These are phyloP conservation scores for Dioscorea dumetorum DNA, from an alignment of 106 monocot species.

Conservation along the genomic window DNA sequence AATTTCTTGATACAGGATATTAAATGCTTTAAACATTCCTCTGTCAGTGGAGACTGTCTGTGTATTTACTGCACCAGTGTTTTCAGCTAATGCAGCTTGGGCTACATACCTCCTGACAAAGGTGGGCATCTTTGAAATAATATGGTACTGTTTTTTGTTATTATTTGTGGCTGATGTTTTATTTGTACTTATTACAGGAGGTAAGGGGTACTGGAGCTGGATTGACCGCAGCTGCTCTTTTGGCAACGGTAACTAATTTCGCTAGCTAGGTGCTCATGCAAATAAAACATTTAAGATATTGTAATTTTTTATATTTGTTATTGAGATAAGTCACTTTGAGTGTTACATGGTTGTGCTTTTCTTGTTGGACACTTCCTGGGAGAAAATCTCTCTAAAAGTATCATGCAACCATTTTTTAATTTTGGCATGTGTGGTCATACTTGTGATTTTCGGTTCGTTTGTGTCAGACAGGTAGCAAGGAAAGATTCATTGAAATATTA, in stretches of 20 bases:
- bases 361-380: too few species aligned
- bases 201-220: slow-evolving; percentile 95
- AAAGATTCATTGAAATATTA: too few species aligned
- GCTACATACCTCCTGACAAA: slow-evolving; percentile 95
- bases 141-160: background rate
- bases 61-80: slow-evolving; percentile 96
- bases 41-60: slow-evolving; percentile 98
- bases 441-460: too few species aligned
- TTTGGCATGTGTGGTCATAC: too few species aligned
- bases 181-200: slow-evolving; percentile 50
- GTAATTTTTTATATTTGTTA: too few species aligned
- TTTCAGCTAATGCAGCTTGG: slow-evolving; percentile 96
- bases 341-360: too few species aligned
- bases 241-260: slow-evolving; percentile 67
- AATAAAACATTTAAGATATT: too few species aligned
- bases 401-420: too few species aligned
- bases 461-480: too few species aligned
- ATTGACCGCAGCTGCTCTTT: slow-evolving; percentile 75
- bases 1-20: slow-evolving; percentile 48
- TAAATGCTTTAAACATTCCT: slow-evolving; percentile 90
- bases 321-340: too few species aligned
- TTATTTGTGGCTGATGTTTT: background rate
- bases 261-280: background rate
- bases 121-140: slow-evolving; percentile 21
- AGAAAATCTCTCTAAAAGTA: too few species aligned